Evolutionary conservation across 23 red algal genomes (phyloP).

Genomic region (Gracilaria domingensis): DNA sequence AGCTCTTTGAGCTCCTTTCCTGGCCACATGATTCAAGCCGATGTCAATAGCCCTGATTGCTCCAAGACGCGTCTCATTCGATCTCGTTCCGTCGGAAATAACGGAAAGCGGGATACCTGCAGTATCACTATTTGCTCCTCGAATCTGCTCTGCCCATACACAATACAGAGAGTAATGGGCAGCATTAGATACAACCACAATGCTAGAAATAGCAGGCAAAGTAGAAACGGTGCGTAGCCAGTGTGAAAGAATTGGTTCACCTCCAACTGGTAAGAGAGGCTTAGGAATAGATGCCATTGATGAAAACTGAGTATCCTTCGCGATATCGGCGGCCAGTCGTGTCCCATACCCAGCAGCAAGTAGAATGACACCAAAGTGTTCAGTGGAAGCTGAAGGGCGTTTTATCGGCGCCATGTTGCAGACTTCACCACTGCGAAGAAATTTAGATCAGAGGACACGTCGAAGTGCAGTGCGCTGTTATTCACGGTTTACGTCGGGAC

Average conservation of each 20-base stretch:
- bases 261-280: constrained; percentile 79
- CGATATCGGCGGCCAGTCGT: constrained; percentile 62
- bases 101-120: background rate
- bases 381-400: background rate
- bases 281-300: constrained; percentile 62
- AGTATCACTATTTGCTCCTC: background rate
- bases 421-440: background rate
- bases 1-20: constrained; percentile 5
- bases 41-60: constrained; percentile 59
- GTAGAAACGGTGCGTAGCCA: constrained; percentile 45
- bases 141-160: constrained; percentile 40
- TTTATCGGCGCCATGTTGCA: background rate
- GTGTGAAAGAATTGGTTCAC: constrained; percentile 64
- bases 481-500: background rate
- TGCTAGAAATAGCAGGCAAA: background rate
- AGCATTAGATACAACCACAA: constrained; percentile 70
- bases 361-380: constrained; percentile 48
- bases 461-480: background rate
- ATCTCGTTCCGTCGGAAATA: constrained; percentile 21
- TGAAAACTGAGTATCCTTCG: constrained; percentile 15
- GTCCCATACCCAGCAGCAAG: constrained; percentile 89
- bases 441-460: background rate
- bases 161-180: constrained; percentile 51
- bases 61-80: constrained; percentile 49
- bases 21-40: constrained; percentile 2